Evolutionary conservation across 208 protist species (phyloP), one percentile per base, ranked within the genome.

Genomic region (Crithidia sp.): DNA sequence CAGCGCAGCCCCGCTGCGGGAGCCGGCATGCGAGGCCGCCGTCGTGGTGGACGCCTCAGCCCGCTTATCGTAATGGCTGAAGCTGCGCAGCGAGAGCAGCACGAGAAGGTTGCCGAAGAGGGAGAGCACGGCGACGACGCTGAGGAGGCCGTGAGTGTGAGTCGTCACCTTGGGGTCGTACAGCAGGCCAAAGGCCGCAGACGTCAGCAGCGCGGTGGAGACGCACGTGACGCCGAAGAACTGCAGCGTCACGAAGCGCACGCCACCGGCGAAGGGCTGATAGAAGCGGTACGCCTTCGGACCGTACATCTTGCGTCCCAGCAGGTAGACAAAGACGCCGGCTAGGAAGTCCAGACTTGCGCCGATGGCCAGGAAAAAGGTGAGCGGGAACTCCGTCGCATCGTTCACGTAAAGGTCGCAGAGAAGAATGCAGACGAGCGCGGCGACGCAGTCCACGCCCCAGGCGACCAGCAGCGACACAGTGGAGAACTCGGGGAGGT

Each of bases 241-340:
- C 75, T 96, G 92, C n/a, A 95, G 36, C 12, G 81, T 64, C n/a
- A 96, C 86, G 58, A 93, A 96, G 44, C 65, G 61, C 9, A 82
- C 72, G 13, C 92, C 92, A 3, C 92, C 92, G 41, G 64, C 67
- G 61, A 96, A 96, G 5, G 92, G 92, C 57, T 95, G 89, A 62
- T 94, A 96, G n/a, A 95, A 59, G 47, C 65, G 77, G 67, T 91
- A 96, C 16, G 59, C 62, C 19, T 47, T 74, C 4, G 80, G n/a
- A 44, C 84, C 87, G 60, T 82, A 88, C 52, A 60, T 57, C 40
- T 81, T 58, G 12, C 77, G 71, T 7, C 90, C 90, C 13, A 90
- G 63, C 8, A 90, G 36, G 74, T 89, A 91, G 4, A 85, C 77
- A 14, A 91, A 62, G 12, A 92, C 53, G 43, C 74, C 68, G 55